Evolutionary conservation across 140 eudicot genomes (phyloP), one percentile per base, ranked within the genome.

Genomic region (Stevia rebaudiana): DNA sequence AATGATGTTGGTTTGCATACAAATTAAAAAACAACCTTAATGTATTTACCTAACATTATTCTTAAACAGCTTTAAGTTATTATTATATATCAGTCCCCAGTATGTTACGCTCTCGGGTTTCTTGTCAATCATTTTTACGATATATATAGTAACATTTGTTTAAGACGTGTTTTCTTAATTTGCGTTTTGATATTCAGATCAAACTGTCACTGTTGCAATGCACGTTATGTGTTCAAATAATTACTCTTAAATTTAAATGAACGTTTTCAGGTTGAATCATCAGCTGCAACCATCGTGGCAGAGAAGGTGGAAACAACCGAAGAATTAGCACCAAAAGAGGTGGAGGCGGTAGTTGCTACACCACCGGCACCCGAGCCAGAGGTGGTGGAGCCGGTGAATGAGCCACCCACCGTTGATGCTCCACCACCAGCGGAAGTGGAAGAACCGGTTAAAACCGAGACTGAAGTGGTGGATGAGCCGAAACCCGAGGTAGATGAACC

Each of bases 251-350:
- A 55, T 3, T 24, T 55, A 11, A 28, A 12, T 55, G 24, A 9
- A 43, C 25, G 53, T 40, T 40, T 11, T 60, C 40, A 74, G 79
- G 79, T 74, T 30, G 70, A 50, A 68, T 59, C 79, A 68, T 59
- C 79, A 8, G 52, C n/a, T 67, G 23, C 52, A 50, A 68, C 50
- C 70, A 51, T 53, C 52, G 31, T 74, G 11, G 59, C 65, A 1
- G 70, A 74, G 63, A 58, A 58, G 43, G 74, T 74, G 13, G 75
- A 75, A 51, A 61, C 1, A 60, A 61, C 39, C 53, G 59, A 40
- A 15, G 69, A 57, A n/a, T n/a, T n/a, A 24, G 69, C 54, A 56
- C 46, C 74, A 40, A 50, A 74, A 68, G 79, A 39, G 37, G 59
- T 44, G 0, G 55, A 65, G 55, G 28, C 78, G 6, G 44, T 63